Evolutionary conservation across 176 grass and related monocot genomes (phyloP), one percentile per base, ranked within the genome.

Genomic region (Calamus simplicifolius): DNA sequence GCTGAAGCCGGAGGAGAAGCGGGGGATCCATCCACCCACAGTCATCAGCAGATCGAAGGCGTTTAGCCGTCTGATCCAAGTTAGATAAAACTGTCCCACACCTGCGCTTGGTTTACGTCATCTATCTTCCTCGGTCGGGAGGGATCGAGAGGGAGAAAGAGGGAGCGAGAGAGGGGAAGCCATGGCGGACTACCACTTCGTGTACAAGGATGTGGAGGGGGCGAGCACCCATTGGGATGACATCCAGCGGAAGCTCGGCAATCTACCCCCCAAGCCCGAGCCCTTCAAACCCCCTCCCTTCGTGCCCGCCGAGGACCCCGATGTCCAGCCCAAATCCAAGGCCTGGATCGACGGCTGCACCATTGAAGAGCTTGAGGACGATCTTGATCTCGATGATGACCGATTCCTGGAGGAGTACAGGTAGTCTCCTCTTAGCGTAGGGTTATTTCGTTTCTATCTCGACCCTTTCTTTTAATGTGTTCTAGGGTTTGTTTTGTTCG

Each of bases 321-420:
- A 80, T 53, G 77, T 79, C 74, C 84, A 70, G 59, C 76, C 76
- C 73, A 93, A 81, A 68, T 86, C 88, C 52, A 79, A 81, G 70
- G 85, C 81, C 49, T 98, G 88, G 88, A 77, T 98, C 60, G 88
- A 98, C 56, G 81, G 56, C 27, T 74, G 77, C 53, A 73, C 86
- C 1, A 26, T 85, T 16, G 94, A 88, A n/a, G 94, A 98, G 58
- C 87, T 93, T 7, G 84, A 93, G 48, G 94, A 98, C 3, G 21
- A 23, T 23, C 88, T 6, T 12, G 93, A 91, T 50, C 68, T 91
- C 4, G 87, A 97, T 1, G 93, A 97, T 16, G 93, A 88, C 69
- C 87, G 94, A 61, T 98, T 98, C 81, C 87, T 98, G 21, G 78
- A 89, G 79, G 88, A 98, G 87, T 93, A 93, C 56, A 80, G 94